Conservation (phyloP, 805 yeast genomes). For the Saccharomycopsis vini region DNA sequence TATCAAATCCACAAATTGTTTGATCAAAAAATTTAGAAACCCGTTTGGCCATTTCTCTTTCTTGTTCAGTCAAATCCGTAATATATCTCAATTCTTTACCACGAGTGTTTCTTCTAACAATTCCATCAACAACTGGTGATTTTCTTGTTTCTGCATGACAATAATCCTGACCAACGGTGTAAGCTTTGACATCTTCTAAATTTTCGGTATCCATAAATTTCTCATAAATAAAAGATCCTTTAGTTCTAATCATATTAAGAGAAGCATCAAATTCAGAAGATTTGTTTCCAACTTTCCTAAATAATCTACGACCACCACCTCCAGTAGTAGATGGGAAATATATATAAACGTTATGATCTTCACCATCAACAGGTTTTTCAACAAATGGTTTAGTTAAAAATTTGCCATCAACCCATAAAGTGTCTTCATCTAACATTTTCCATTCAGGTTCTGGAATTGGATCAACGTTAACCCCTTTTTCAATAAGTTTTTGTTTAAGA, state of each 20-base stretch:
- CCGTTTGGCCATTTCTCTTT: constrained; percentile 68
- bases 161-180: constrained; percentile 83
- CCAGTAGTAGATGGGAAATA: constrained; percentile 85
- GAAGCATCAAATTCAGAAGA: constrained; percentile 91
- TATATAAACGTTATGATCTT: constrained; percentile 91
- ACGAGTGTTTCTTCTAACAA: constrained; percentile 91
- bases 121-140: constrained; percentile 99
- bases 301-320: constrained; percentile 93
- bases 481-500: constrained; percentile 47
- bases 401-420: constrained; percentile 66
- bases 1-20: constrained; percentile 94
- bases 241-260: constrained; percentile 64
- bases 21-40: constrained; percentile 76
- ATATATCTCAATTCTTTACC: constrained; percentile 94
- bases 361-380: constrained; percentile 98
- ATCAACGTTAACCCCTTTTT: constrained; percentile 48
- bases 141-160: constrained; percentile 98
- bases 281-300: constrained; percentile 94
- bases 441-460: constrained; percentile 58
- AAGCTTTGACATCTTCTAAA: constrained; percentile 97
- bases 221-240: constrained; percentile 82
- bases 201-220: constrained; percentile 96
- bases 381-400: constrained; percentile 82
- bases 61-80: constrained; percentile 69
- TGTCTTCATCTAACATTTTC: constrained; percentile 84